Conservation (phyloP, 1,284 basidiomycete genomes). For the Butyriboletus regius region DNA sequence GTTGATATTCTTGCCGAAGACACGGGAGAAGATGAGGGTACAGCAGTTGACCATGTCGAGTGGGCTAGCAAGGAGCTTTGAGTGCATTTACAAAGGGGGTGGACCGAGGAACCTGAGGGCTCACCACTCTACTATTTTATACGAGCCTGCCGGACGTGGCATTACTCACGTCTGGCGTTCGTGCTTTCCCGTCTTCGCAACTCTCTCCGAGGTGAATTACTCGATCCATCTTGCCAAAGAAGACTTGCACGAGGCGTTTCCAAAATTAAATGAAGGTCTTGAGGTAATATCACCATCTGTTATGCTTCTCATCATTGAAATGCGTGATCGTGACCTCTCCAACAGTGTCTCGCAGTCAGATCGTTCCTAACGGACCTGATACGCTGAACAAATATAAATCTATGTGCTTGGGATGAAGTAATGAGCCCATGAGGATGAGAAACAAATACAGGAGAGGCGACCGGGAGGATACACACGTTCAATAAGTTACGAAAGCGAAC, state of each 20-base stretch:
- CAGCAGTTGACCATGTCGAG: constrained; percentile 26
- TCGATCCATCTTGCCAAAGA: constrained; percentile 12
- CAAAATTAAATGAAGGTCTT: constrained; percentile 22
- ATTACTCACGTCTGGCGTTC: constrained; percentile 16
- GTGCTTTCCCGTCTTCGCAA: constrained; percentile 10
- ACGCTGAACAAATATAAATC: constrained; percentile 13
- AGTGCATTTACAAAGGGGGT: constrained; percentile 20
- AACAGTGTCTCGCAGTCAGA: constrained; percentile 22
- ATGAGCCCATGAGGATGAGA: constrained; percentile 27
- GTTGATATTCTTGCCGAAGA: constrained; percentile 20
- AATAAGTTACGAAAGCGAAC: constrained; percentile 28
- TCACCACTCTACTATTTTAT: constrained; percentile 19
- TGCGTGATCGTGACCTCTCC: constrained; percentile 30
- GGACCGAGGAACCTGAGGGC: constrained; percentile 7
- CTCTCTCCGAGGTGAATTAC: constrained; percentile 16
- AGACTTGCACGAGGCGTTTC: constrained; percentile 25
- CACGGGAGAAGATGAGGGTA: constrained; percentile 17
- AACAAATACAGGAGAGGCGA: constrained; percentile 28
- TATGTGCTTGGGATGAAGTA: constrained; percentile 15
- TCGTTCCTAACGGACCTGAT: constrained; percentile 26
- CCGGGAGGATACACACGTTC: constrained; percentile 25
- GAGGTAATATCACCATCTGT: constrained; percentile 31
- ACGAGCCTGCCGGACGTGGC: constrained; percentile 15
- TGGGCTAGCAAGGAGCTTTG: constrained; percentile 20
- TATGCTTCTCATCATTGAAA: constrained; percentile 25